Evolutionary conservation across 352 stramenopile genomes (phyloP).

Genomic region (Globisporangium iwayamae): DNA sequence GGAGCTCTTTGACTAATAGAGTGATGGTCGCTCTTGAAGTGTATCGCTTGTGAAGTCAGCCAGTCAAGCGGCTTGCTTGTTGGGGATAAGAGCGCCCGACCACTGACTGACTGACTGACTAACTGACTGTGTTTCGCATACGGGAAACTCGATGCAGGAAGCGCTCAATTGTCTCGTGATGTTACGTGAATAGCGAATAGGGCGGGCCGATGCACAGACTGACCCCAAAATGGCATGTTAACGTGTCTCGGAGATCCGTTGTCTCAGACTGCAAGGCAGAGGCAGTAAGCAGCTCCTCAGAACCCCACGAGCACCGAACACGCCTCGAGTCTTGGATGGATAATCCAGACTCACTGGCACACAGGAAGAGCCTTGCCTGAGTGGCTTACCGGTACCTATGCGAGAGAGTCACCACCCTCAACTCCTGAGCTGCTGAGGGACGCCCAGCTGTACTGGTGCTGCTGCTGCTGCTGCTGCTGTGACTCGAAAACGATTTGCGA

Average conservation of each 20-base stretch:
- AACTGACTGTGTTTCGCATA: neutral
- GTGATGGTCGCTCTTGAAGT: neutral
- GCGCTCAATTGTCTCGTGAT: neutral
- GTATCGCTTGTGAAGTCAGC: neutral
- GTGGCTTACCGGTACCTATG: neutral
- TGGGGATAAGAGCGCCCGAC: neutral
- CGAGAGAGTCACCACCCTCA: neutral
- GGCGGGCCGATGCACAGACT: neutral
- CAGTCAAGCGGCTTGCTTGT: no score
- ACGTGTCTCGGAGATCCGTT: conserved; percentile 8
- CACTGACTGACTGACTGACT: no score
- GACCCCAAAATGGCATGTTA: neutral
- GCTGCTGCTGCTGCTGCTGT: neutral
- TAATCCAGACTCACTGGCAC: neutral
- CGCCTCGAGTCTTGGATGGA: conserved; percentile 7
- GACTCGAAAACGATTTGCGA: conserved; percentile 2
- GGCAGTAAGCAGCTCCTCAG: neutral
- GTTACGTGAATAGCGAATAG: neutral
- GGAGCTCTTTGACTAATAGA: neutral
- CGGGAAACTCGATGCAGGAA: neutral
- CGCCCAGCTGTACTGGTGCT: neutral
- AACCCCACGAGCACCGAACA: neutral
- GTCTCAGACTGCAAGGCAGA: conserved; percentile 2
- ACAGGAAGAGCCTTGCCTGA: neutral
- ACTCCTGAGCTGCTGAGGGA: neutral